Conservation (phyloP, 371 early-diverging fungal species). For the Apophysomyces elegans region DNA sequence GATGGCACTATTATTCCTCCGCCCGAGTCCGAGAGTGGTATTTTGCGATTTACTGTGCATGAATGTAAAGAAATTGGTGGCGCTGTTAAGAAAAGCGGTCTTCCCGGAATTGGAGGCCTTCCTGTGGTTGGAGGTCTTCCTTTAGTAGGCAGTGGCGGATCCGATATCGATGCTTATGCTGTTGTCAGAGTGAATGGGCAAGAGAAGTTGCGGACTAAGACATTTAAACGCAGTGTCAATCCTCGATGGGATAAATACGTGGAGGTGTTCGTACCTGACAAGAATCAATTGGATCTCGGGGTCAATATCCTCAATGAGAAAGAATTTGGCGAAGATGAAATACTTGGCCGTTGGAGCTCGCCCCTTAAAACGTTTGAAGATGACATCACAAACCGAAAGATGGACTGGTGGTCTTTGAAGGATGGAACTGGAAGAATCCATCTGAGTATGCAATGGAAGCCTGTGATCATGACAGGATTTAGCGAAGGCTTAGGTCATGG, state of each 20-base stretch:
- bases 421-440: slow-evolving; percentile 48
- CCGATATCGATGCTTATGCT: slow-evolving; percentile 40
- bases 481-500: slow-evolving; percentile 38
- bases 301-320: slow-evolving; percentile 26
- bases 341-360: slow-evolving; percentile 29
- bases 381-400: slow-evolving; percentile 32
- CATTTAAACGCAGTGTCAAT: slow-evolving; percentile 40
- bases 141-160: slow-evolving; percentile 20
- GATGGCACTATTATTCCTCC: slow-evolving; percentile 35
- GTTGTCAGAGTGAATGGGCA: slow-evolving; percentile 38
- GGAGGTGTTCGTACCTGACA: slow-evolving; percentile 36
- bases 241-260: slow-evolving; percentile 47
- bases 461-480: slow-evolving; percentile 43
- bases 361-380: slow-evolving; percentile 27
- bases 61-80: slow-evolving; percentile 44
- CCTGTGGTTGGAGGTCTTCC: slow-evolving; percentile 29
- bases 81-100: slow-evolving; percentile 24
- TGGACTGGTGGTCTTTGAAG: slow-evolving; percentile 47
- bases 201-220: slow-evolving; percentile 29
- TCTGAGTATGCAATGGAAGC: slow-evolving; percentile 48
- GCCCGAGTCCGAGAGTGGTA: slow-evolving; percentile 41
- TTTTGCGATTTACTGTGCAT: slow-evolving; percentile 42
- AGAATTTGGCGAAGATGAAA: slow-evolving; percentile 31
- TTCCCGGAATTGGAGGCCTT: slow-evolving; percentile 26
- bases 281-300: slow-evolving; percentile 20